Percentiles rank a stretch among this genome's conserved stretches.
Conservation (phyloP, 352 stramenopile species). For the Pythium utonaiense region DNA sequence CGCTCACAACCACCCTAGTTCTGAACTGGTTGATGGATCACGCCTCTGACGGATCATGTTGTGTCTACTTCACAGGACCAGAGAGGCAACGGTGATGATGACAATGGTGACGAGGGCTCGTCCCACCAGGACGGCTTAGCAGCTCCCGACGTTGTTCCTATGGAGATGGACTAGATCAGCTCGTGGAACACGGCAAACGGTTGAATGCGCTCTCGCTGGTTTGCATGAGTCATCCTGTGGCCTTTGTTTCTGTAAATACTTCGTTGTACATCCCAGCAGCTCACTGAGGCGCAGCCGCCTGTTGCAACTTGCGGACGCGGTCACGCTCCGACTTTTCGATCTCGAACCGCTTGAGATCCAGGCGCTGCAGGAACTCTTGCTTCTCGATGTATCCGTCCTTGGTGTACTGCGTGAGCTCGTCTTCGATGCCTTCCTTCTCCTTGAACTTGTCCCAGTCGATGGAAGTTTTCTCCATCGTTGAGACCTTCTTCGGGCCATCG, state of each 20-base stretch:
- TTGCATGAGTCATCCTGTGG: not conserved
- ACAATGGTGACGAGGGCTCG: slow-evolving; percentile 28
- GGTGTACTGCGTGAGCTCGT: slow-evolving; percentile 90
- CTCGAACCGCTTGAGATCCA: slow-evolving; percentile 88
- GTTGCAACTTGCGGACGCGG: slow-evolving; percentile 53
- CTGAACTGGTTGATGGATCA: no score
- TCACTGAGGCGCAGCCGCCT: slow-evolving; percentile 16
- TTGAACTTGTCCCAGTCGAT: slow-evolving; percentile 97
- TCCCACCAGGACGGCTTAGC: slow-evolving; percentile 33
- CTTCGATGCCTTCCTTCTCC: slow-evolving; percentile 86
- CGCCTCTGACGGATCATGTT: no score
- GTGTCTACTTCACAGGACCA: slow-evolving; percentile 34
- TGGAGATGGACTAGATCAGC: slow-evolving; percentile 60
- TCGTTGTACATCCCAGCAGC: no score
- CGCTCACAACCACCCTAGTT: not conserved
- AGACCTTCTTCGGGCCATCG: slow-evolving; percentile 89
- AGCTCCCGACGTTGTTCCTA: slow-evolving; percentile 64
- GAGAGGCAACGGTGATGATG: slow-evolving; percentile 41
- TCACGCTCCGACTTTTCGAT: slow-evolving; percentile 87
- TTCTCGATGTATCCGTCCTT: slow-evolving; percentile 96
- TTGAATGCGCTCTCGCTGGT: slow-evolving; percentile 1
- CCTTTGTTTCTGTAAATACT: not conserved
- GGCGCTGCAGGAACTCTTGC: slow-evolving; percentile 92
- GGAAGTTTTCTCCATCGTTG: slow-evolving; percentile 93
- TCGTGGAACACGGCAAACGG: not conserved